Evolutionary conservation across 1,284 basidiomycete species (phyloP), one percentile per base, ranked within the genome.

Genomic region (Ganoderma multipileum): DNA sequence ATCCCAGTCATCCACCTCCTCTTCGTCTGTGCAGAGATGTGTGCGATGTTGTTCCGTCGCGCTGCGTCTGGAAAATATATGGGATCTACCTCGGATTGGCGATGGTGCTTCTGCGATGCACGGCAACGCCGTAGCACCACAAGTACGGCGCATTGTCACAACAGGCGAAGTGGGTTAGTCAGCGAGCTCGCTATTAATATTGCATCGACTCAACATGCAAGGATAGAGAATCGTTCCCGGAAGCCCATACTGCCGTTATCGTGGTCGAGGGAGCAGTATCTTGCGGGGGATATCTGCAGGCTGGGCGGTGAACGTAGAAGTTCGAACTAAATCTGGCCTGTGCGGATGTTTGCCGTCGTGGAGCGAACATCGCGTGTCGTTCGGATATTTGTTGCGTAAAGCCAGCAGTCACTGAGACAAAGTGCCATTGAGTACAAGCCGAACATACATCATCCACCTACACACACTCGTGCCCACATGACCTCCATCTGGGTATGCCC

Each of bases 1-100:
- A n/a, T 3, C 41, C 28, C 28, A 7, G 28, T 58, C 30, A 33
- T 20, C n/a, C 26, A 64, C 23, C 47, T 12, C 16, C 12, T 14
- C 2, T 60, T 9, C 14, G 39, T 28, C 11, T 18, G 20, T 38
- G 42, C 14, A 55, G 7, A 3, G 18, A 7, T 47, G 26, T 52
- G 30, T 26, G 67, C 71, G 68, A 72, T 38, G 61, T 65, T 68
- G 41, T 67, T 70, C 71, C 71, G 71, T 39, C n/a, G n/a, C 36
- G 47, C 64, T 54, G 55, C 54, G 54, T 14, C 41, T 68, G 71
- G 68, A 68, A 62, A 68, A 68, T 68, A 61, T 52, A 60, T 60
- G 65, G 68, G 71, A 63, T 61, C 14, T 70, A 67, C 63, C 61
- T 72, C 71, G 71, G 71, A 57, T 54, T 39, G 20, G 52, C 42